Percentiles rank a stretch among this genome's conserved stretches.
Evolutionary conservation across 768 basidiomycete genomes (phyloP).

Genomic region (Tricholoma hemisulphureum): DNA sequence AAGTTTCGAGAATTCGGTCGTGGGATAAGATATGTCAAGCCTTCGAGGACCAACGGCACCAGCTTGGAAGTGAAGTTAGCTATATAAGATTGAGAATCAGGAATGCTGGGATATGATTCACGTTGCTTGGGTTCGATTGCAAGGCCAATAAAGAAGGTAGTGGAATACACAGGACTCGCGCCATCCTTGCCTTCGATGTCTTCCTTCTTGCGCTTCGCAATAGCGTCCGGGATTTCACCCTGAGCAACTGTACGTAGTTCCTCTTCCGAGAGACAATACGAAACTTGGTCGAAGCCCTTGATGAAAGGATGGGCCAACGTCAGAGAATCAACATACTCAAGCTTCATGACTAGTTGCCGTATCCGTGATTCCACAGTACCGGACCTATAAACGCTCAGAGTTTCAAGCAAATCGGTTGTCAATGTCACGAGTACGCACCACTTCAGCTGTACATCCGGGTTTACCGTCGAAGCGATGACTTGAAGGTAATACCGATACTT

Average conservation of each 20-base stretch:
- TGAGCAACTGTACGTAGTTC: constrained; percentile 87
- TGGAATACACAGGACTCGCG: constrained; percentile 81
- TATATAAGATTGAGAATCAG: constrained; percentile 7
- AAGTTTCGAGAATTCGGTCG: constrained; percentile 89
- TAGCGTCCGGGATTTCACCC: constrained; percentile 76
- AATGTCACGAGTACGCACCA: constrained; percentile 55
- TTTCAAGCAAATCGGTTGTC: neutral
- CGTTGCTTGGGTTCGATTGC: constrained; percentile 88
- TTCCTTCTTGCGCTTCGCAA: constrained; percentile 72
- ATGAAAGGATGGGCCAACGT: constrained; percentile 92
- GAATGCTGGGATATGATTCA: constrained; percentile 39
- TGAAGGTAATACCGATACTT: constrained; percentile 96
- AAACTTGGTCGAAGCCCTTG: constrained; percentile 88
- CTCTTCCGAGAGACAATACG: constrained; percentile 79
- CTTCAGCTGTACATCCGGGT: constrained; percentile 83
- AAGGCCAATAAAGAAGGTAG: constrained; percentile 97
- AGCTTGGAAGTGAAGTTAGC: constrained; percentile 43
- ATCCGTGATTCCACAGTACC: constrained; percentile 98
- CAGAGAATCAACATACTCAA: constrained; percentile 92
- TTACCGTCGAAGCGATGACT: constrained; percentile 88
- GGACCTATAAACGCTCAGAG: constrained; percentile 38
- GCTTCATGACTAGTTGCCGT: constrained; percentile 95
- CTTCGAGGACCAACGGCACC: constrained; percentile 75
- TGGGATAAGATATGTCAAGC: constrained; percentile 96
- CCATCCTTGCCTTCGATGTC: constrained; percentile 78